Conservation (phyloP, 257 asterid genomes). For the Gentiana straminea region DNA sequence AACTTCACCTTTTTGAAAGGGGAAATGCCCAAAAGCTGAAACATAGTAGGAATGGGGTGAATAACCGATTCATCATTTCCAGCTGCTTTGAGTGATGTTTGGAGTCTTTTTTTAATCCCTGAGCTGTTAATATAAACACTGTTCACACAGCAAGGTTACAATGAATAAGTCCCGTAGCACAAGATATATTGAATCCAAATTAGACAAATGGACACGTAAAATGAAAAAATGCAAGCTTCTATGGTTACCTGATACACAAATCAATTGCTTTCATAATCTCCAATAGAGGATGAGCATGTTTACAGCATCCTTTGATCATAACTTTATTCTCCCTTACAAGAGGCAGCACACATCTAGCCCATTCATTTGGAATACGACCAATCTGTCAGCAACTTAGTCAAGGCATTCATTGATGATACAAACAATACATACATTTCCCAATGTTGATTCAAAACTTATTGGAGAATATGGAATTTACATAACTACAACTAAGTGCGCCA, state of each 20-base stretch:
- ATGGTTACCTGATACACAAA: constrained; percentile 51
- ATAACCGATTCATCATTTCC: constrained; percentile 60
- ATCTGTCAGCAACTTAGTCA: constrained; percentile 34
- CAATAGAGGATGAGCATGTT: constrained; percentile 68
- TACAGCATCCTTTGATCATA: constrained; percentile 55
- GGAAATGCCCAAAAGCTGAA: constrained; percentile 63
- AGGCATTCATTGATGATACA: constrained; percentile 1
- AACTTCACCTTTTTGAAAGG: constrained; percentile 67
- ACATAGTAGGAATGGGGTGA: constrained; percentile 84
- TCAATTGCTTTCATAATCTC: constrained; percentile 78
- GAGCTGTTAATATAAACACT: constrained; percentile 76
- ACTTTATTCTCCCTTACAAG: constrained; percentile 79
- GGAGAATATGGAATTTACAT: too few relatives aligned
- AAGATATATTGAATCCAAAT: not conserved
- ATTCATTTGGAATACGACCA: constrained; percentile 96
- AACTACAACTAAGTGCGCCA: not conserved
- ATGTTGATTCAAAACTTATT: too few relatives aligned
- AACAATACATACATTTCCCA: not conserved
- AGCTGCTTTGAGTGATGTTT: constrained; percentile 57
- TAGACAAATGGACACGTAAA: not conserved
- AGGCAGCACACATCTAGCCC: constrained; percentile 90
- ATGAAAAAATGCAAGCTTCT: constrained; percentile 2
- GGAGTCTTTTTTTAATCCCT: constrained; percentile 57
- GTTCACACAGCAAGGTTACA: constrained; percentile 21
- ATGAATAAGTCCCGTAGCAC: constrained; percentile 4